phyloP scores from a whole-genome alignment of 148 eudicot genomes.

The Rhododendron ferrugineum region DNA sequence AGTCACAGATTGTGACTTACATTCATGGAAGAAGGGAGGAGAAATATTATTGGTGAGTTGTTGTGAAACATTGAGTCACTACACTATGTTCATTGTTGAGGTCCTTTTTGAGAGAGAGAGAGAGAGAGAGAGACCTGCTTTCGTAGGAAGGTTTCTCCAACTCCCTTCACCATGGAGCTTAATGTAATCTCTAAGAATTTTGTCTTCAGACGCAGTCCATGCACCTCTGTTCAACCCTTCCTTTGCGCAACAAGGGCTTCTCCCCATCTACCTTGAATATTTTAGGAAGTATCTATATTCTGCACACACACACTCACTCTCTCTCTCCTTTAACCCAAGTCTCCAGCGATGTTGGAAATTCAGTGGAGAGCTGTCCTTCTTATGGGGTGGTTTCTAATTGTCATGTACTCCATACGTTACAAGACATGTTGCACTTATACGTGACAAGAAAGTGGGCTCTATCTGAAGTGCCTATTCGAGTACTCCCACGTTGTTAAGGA shows the following conservation, averaged over 20 bases:
- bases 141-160: slow-evolving; percentile 1
- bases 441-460: not conserved
- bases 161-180: slow-evolving; percentile 1
- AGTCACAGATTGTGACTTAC: not conserved
- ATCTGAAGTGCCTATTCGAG: not conserved
- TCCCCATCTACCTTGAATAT: not conserved
- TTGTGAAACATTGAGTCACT: no score
- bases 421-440: no score
- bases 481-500: not conserved
- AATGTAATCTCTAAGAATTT: not conserved
- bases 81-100: no score
- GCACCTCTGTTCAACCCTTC: slow-evolving; percentile 1
- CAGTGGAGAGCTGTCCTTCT: not conserved
- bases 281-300: not conserved
- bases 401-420: not conserved
- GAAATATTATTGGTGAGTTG: not conserved
- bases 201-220: not conserved
- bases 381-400: not conserved
- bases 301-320: not conserved
- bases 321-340: not conserved
- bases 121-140: slow-evolving; percentile 1
- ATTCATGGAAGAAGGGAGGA: not conserved
- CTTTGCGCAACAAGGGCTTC: not conserved
- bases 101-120: not conserved
- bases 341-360: not conserved